Evolutionary conservation across 371 early-diverging fungal genomes (phyloP).

Genomic region (Gilbertella persicaria): DNA sequence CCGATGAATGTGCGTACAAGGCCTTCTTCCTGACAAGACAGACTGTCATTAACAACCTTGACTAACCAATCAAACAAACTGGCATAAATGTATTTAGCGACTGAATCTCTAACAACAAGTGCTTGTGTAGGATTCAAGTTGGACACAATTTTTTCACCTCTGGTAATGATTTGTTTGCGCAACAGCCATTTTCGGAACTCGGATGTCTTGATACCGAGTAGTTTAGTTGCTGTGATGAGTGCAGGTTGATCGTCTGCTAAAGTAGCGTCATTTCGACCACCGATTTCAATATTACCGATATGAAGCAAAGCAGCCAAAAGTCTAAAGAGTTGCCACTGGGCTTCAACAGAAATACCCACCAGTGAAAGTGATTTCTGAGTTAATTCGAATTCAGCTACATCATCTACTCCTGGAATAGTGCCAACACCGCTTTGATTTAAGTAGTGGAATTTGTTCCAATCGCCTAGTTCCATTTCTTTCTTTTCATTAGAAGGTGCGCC

Average conservation of each 20-base stretch:
- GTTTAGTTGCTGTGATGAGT: constrained; percentile 59
- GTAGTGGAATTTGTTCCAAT: constrained; percentile 83
- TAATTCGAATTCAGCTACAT: constrained; percentile 85
- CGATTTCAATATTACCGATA: constrained; percentile 89
- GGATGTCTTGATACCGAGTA: constrained; percentile 73
- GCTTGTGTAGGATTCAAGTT: constrained; percentile 77
- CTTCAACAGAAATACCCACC: constrained; percentile 81
- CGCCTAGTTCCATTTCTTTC: constrained; percentile 74
- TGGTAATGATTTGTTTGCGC: constrained; percentile 84
- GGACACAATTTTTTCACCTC: constrained; percentile 84
- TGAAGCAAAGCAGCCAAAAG: constrained; percentile 90
- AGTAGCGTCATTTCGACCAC: constrained; percentile 71
- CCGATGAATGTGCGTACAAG: constrained; percentile 79
- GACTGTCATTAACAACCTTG: constrained; percentile 76
- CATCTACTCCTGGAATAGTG: constrained; percentile 87
- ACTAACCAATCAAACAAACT: constrained; percentile 95
- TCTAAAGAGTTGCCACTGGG: constrained; percentile 90
- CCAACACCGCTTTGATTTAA: constrained; percentile 84
- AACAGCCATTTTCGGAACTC: constrained; percentile 90
- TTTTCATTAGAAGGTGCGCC: constrained; percentile 83
- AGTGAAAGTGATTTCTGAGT: constrained; percentile 85
- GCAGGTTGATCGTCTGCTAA: constrained; percentile 78
- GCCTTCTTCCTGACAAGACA: constrained; percentile 63
- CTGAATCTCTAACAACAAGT: constrained; percentile 84
- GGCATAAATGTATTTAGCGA: constrained; percentile 94